Base-by-base conservation (phyloP, 805 yeast genomes). In the Wickerhamomyces mucosus region DNA sequence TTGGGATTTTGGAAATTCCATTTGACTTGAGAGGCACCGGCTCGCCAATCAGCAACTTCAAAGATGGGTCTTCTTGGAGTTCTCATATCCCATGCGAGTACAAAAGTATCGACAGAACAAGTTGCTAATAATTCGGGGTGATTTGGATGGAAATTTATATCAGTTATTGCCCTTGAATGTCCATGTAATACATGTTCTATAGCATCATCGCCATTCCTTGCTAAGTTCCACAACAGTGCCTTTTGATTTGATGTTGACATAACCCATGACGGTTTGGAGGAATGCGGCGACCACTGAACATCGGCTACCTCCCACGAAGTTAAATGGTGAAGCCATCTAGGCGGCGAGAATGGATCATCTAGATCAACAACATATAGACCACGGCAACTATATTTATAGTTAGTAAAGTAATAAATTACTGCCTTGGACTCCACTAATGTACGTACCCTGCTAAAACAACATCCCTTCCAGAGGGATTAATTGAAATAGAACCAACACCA, bases 271-370 rank as follows among this genome's bases (percentile, higher is more conserved):
- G 95, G 89, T 42, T 82, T 83, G 2, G 77, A 67, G 6, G 69
- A 64, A 51, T 92, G 96, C 0, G 96, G 96, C 3, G 94, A 83
- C 97, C 98, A 92, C 55, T 92, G 97, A 2, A 89, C 96, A 53
- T 89, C 96, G 0, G 98, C 96, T 4, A 92, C 98, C 54, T 92
- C 97, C 97, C 97, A 92, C 0, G 94, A 76, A 0, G 96, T 89
- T 21, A 76, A 67, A 50, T 92, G 96, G 34, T 78, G 94, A 12
- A 92, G 68, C 88, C 94, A 85, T 36, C 98, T 63, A 0, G 98
- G 98, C 1, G 94, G 86, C 1, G 89, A 74, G 56, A 84, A 89
- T 1, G 97, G 98, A 53, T 92, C 96, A 48, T 89, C 95, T 26
- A 92, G 57, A 56, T 92, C 97, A n/a, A 89, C 78, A 23, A 92